Percentiles rank a stretch among this genome's conserved stretches.
Evolutionary conservation across 345 rosid species (phyloP).

Genomic region (Eucalyptus fibrosa): DNA sequence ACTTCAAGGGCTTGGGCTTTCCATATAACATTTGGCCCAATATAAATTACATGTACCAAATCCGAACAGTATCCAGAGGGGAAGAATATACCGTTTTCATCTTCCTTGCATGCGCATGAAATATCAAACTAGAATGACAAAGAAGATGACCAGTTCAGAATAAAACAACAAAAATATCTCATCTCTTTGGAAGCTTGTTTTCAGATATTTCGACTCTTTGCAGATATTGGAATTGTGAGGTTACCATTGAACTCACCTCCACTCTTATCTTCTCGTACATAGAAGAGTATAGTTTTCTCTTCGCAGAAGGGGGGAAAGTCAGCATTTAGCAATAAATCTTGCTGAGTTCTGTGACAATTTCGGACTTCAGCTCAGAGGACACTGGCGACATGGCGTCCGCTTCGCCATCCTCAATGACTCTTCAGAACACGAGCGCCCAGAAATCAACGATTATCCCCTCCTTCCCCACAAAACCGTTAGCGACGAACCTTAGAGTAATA

Average conservation of each 20-base stretch:
- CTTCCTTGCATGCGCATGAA: neutral
- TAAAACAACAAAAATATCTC: neutral
- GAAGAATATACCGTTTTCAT: neutral
- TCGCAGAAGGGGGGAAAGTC: neutral
- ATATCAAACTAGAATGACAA: neutral
- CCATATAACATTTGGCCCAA: too few species aligned
- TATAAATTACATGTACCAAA: neutral
- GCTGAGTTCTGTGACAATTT: neutral
- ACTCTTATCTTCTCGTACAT: neutral
- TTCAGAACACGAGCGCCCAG: neutral
- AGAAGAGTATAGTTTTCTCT: neutral
- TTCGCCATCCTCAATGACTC: conserved; percentile 6
- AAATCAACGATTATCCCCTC: neutral
- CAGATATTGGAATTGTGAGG: neutral
- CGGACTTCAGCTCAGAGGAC: neutral
- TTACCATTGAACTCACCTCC: neutral
- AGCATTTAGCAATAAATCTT: neutral
- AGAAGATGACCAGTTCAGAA: neutral
- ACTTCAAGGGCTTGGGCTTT: too few species aligned
- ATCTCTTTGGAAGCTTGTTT: neutral
- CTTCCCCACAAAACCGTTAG: neutral
- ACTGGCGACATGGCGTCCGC: neutral
- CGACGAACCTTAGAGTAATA: neutral
- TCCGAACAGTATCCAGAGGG: neutral
- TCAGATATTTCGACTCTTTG: neutral